Conservation (phyloP, 148 eudicot species). For the Agrostemma githago region DNA sequence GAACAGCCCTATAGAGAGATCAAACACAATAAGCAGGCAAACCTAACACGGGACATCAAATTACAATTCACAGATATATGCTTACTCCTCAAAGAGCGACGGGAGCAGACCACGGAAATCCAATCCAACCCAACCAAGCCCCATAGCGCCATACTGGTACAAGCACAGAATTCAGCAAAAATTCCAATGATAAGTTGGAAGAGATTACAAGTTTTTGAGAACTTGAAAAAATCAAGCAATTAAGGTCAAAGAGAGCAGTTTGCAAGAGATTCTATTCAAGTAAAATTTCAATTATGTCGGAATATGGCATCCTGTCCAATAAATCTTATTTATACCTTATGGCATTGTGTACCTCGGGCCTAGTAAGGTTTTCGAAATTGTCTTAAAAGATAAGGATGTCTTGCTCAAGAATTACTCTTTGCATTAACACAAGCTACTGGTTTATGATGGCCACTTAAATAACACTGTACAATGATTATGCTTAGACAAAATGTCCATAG, state of each 20-base stretch:
- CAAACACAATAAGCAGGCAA: constrained; percentile 20
- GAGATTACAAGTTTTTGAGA: not conserved
- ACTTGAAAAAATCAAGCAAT: not conserved
- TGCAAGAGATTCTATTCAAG: not conserved
- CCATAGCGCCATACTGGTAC: constrained; percentile 90
- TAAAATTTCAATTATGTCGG: not conserved
- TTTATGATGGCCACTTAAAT: not conserved
- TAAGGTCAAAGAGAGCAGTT: not conserved
- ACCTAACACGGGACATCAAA: constrained; percentile 1
- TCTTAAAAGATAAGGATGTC: not conserved
- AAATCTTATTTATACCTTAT: too few relatives aligned
- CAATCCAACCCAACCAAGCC: constrained; percentile 98
- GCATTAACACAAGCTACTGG: not conserved
- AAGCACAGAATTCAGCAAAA: constrained; percentile 21
- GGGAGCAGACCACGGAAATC: constrained; percentile 99
- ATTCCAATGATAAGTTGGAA: constrained; percentile 1
- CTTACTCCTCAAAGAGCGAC: constrained; percentile 93
- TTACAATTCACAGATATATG: not conserved
- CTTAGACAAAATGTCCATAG: not conserved
- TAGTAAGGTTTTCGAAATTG: not conserved
- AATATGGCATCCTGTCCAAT: not conserved
- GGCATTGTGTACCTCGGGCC: not conserved
- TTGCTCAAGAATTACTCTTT: not conserved
- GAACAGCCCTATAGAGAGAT: constrained; percentile 72
- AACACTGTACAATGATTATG: not conserved